Base-by-base conservation (phyloP, 129 eudicot species). In the Flaveria sonorensis region DNA sequence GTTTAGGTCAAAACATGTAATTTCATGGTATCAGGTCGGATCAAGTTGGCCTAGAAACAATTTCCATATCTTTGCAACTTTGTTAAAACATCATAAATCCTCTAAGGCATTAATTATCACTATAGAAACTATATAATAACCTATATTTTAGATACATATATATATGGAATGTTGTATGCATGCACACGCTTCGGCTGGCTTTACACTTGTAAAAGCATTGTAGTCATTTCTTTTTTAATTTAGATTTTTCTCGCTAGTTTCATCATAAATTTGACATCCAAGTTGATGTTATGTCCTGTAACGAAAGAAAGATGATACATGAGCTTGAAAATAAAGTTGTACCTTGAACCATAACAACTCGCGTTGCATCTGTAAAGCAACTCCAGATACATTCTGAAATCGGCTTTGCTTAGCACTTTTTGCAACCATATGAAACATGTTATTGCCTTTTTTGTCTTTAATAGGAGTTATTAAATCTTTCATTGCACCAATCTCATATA, bases 341-440 rank as follows among this genome's bases (percentile, higher is more conserved):
- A 72, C 77, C 77, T 15, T 10, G 4, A 72, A 72, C 77, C 65
- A 59, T 59, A 59, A 59, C 21, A 59, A 59, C 32, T 59, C 36
- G 3, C 6, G 7, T 21, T 59, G 65, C 36, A 59, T 21, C 21
- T 59, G 36, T 3, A 59, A 59, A 20, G 65, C 36, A 20, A 21
- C 65, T 21, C 65, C 65, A 10, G 65, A 21, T 30, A 59, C 32
- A 23, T 59, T 23, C 3, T 21, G 65, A 59, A 21, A 59, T 59
- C 16, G 32, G 8, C 23, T 21, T 59, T 10, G 16, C 65, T 59
- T 59, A 3, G 3, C 65, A 3, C 16, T 59, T 15, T 59, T 59
- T 21, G 65, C 65, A 59, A 59, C 65, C 65, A 59, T 59, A 59
- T 59, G 65, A 15, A 59, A 21, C 65, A 59, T 57, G 30, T 10